These are phyloP conservation scores for Reutealis trisperma DNA, from an alignment of 345 rosid genomes.

Conservation along the genomic window DNA sequence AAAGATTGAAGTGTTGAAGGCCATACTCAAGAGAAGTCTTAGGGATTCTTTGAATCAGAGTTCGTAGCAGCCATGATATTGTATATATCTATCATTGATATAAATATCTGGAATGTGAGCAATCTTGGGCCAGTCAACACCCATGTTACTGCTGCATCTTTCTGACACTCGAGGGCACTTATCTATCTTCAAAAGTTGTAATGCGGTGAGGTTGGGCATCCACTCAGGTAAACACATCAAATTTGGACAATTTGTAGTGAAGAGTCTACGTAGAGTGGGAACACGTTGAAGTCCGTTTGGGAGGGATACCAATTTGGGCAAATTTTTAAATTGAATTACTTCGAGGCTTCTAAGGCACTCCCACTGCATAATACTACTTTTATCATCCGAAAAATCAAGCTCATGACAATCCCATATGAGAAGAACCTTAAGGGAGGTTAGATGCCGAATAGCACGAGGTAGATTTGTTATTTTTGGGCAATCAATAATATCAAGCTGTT, in stretches of 20 bases:
- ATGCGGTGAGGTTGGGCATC: conserved; percentile 17
- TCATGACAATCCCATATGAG: neutral
- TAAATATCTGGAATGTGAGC: no score
- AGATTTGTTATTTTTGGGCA: neutral
- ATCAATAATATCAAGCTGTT: neutral
- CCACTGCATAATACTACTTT: neutral
- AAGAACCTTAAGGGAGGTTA: neutral
- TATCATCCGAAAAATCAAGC: neutral
- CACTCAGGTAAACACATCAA: conserved; percentile 12
- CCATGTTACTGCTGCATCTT: neutral
- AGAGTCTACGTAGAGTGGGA: neutral
- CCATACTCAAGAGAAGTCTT: no score
- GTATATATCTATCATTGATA: no score
- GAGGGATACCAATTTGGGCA: conserved; percentile 1
- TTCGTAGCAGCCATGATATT: no score
- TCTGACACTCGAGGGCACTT: neutral
- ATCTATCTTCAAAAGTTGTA: neutral
- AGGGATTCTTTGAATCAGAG: no score
- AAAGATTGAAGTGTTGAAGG: no score
- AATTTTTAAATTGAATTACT: neutral
- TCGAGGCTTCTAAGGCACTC: conserved; percentile 5
- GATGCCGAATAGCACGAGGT: neutral
- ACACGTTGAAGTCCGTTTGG: conserved; percentile 7
- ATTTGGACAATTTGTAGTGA: neutral
- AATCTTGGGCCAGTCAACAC: no score